Evolutionary conservation across 371 early-diverging fungal genomes (phyloP).

Genomic region (Blakeslea trispora): DNA sequence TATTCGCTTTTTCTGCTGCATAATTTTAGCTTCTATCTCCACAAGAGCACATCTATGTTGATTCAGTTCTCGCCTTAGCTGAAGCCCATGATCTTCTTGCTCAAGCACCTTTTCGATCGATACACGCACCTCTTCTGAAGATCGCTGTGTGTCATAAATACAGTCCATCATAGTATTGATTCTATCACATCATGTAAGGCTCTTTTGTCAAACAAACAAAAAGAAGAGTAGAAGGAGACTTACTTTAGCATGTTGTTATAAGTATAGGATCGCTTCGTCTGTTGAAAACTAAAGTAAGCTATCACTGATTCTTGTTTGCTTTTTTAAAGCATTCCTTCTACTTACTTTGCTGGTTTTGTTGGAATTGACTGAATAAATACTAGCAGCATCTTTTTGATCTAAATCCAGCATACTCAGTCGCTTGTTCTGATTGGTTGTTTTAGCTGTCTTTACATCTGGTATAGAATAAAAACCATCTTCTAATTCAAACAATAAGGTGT

Average conservation of each 20-base stretch:
- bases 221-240: neutral
- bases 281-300: no score
- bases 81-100: constrained; percentile 42
- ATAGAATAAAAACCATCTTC: constrained; percentile 62
- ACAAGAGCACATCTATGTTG: constrained; percentile 12
- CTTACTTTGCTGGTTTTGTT: constrained; percentile 18
- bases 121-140: constrained; percentile 49
- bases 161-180: constrained; percentile 58
- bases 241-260: constrained; percentile 55
- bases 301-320: no score
- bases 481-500: constrained; percentile 55
- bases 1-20: constrained; percentile 21
- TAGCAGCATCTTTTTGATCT: constrained; percentile 19
- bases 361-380: constrained; percentile 23
- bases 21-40: constrained; percentile 18
- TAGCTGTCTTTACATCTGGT: constrained; percentile 36
- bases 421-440: constrained; percentile 24
- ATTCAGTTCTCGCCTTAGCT: constrained; percentile 39
- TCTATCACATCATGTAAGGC: constrained; percentile 9
- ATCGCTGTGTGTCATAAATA: constrained; percentile 58
- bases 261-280: constrained; percentile 54
- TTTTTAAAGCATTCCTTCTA: neutral
- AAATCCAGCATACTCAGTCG: constrained; percentile 24
- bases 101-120: constrained; percentile 45
- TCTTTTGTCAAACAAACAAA: neutral